A percentile compares a stretch with the other conserved stretches of the same genome.
phyloP scores from a whole-genome alignment of 1,139 yeast genomes.

The Lodderomyces jiufengensis region DNA sequence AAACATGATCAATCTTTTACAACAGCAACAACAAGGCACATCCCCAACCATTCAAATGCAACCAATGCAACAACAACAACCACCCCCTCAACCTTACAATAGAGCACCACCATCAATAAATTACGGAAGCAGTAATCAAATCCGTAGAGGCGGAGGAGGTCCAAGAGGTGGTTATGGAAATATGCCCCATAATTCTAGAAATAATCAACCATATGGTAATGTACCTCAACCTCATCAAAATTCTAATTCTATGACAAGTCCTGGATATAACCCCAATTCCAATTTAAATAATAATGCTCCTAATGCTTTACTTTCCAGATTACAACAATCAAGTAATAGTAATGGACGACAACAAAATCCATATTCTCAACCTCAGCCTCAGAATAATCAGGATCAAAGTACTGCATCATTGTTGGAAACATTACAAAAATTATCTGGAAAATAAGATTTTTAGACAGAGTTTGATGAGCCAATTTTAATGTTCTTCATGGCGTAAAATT shows the following conservation, averaged over 20 bases:
- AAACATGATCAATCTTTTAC: constrained; percentile 41
- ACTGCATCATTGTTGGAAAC: constrained; percentile 35
- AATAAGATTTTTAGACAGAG: constrained; percentile 13
- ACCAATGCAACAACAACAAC: constrained; percentile 12
- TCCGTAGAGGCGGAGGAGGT: constrained; percentile 4
- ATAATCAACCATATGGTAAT: constrained; percentile 9
- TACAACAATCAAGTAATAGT: constrained; percentile 20
- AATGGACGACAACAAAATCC: no score
- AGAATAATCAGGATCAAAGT: constrained; percentile 14
- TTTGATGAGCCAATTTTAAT: not conserved
- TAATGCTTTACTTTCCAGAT: constrained; percentile 26
- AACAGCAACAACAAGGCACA: constrained; percentile 18
- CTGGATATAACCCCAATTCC: constrained; percentile 11
- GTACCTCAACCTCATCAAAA: constrained; percentile 11
- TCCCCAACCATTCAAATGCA: not conserved
- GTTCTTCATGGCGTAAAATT: no score
- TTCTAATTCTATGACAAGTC: not conserved
- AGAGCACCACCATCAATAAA: constrained; percentile 8
- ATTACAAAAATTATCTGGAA: constrained; percentile 32
- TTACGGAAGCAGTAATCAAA: not conserved
- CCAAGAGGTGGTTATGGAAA: constrained; percentile 4
- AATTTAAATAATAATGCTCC: constrained; percentile 26
- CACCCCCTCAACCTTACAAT: constrained; percentile 9
- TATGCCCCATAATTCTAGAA: constrained; percentile 1
- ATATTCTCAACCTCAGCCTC: constrained; percentile 10